Conservation (phyloP, 1,139 yeast genomes). For the Diutina mesorugosa region DNA sequence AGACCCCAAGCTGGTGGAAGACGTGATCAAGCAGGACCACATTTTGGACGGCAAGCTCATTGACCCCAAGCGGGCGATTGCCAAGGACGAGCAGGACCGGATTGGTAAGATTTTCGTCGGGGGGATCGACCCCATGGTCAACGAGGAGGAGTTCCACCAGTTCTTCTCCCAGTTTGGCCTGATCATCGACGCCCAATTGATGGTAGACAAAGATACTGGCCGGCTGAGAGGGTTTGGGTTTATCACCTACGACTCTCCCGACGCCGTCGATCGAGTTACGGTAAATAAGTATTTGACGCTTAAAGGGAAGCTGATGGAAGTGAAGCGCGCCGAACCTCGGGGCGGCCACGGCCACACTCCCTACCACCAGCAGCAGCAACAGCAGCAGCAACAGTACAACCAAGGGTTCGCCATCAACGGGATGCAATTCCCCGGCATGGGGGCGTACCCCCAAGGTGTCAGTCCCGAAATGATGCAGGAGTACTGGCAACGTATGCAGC, state of each 20-base stretch:
- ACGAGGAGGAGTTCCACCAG: conserved; percentile 79
- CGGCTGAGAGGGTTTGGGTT: conserved; percentile 97
- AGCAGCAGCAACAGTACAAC: conserved; percentile 19
- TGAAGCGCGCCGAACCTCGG: conserved; percentile 96
- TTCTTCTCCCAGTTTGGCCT: conserved; percentile 87
- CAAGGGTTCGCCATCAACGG: conserved; percentile 12
- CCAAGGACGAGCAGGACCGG: conserved; percentile 94
- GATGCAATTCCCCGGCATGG: conserved; percentile 20
- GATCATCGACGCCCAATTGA: conserved; percentile 91
- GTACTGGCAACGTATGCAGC: conserved; percentile 80
- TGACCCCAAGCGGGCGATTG: conserved; percentile 96
- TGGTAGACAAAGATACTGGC: conserved; percentile 97
- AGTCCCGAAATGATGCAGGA: conserved; percentile 81
- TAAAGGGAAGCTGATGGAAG: conserved; percentile 89
- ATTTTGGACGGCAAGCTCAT: conserved; percentile 91
- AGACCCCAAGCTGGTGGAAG: conserved; percentile 72
- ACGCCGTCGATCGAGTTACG: conserved; percentile 87
- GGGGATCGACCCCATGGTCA: conserved; percentile 92
- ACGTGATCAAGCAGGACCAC: conserved; percentile 80
- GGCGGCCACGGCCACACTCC: conserved; percentile 9
- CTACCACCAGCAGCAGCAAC: conserved; percentile 7
- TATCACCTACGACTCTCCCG: conserved; percentile 91
- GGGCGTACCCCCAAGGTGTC: conserved; percentile 15
- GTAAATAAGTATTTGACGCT: conserved; percentile 71
- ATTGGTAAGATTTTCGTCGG: conserved; percentile 98